Base-by-base conservation (phyloP, 495 filamentous ascomycete genomes). In the Rhypophila decipiens region DNA sequence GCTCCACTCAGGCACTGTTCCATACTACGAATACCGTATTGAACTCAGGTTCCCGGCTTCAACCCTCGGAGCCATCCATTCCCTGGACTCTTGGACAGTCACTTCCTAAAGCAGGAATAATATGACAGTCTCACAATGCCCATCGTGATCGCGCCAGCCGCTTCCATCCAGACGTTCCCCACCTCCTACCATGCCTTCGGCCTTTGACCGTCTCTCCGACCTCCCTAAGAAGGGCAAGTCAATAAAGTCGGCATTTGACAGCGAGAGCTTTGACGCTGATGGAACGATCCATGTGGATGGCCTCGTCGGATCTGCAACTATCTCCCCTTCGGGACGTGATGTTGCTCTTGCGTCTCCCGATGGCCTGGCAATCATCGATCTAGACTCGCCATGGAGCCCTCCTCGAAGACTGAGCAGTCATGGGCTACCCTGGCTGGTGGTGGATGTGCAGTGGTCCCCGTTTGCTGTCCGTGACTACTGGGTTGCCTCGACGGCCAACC, bases 371-470 rank as follows among this genome's bases (percentile, higher is more conserved):
- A 86, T 97, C 57, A 90, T 97, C 47, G 91, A 97, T 53, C 77
- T 97, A 36, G 91, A 97, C 67, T 90, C 82, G 12, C 90, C 89
- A 12, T 91, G 88, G 65, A 91, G 85, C 42, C 87, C 87, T 12
- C 91, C 91, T 24, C 83, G 90, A 11, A 82, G 90, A 58, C 80
- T 97, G 21, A 83, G 84, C 50, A 73, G 71, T 43, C 87, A 96
- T 61, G 83, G 87, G 31, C 84, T 88, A 7, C 84, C 86, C n/a
- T 96, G 90, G 88, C 82, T 94, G 42, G 90, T 97, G 4, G 88
- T 90, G n/a, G 91, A 97, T 65, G 91, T 97, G 34, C 91, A 97
- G 66, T 97, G 91, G 91, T 95, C 88, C 4, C 91, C 91, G 12
- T 95, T 96, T 54, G 85, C 90, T 9, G 81, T 80, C 7, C 79